These are phyloP conservation scores for Aspergillus pseudoviridinutans DNA, from an alignment of 2,329 filamentous ascomycete species.

Conservation along the genomic window DNA sequence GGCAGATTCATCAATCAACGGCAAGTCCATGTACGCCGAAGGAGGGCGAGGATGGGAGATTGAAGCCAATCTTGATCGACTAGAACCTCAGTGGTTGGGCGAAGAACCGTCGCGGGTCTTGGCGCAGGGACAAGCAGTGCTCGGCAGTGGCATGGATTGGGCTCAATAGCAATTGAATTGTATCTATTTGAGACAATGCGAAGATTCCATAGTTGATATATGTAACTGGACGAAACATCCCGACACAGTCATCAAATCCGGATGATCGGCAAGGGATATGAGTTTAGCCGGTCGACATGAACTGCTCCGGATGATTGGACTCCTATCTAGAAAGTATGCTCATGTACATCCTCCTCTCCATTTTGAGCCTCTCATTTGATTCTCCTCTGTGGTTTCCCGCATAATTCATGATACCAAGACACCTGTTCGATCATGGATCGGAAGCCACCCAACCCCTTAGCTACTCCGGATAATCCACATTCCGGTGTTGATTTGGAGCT, in stretches of 20 bases:
- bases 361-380: too few species aligned
- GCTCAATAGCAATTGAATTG: neutral
- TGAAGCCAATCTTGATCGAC: slow-evolving; percentile 39
- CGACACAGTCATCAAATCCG: neutral
- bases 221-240: neutral
- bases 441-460: too few species aligned
- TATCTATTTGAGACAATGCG: neutral
- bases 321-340: too few species aligned
- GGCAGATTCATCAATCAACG: slow-evolving; percentile 33
- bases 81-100: slow-evolving; percentile 44
- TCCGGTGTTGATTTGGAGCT: too few species aligned
- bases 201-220: neutral
- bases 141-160: slow-evolving; percentile 4
- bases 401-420: too few species aligned
- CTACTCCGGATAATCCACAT: too few species aligned
- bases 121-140: slow-evolving; percentile 32
- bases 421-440: too few species aligned
- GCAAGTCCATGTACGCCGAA: slow-evolving; percentile 42
- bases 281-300: neutral
- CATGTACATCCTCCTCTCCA: too few species aligned
- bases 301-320: too few species aligned
- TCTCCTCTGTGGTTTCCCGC: too few species aligned
- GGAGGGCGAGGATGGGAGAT: slow-evolving; percentile 44
- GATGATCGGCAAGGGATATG: neutral
- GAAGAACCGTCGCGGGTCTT: slow-evolving; percentile 33